phyloP scores from a whole-genome alignment of 2,329 filamentous ascomycete genomes.

The Penicillium sclerotiorum region DNA sequence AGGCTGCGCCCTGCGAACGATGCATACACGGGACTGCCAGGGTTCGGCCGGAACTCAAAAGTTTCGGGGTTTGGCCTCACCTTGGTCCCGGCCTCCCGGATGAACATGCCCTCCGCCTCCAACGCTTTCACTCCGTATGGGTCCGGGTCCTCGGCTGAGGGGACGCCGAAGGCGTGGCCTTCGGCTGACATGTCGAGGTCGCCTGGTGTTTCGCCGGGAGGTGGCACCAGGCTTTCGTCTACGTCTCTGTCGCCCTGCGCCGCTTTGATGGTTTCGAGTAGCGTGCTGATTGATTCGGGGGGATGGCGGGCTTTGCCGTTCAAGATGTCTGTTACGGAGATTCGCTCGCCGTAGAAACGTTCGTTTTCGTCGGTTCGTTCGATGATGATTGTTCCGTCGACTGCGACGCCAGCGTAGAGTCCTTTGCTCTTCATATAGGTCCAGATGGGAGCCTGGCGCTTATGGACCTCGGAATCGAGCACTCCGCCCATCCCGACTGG shows the following conservation, averaged over 20 bases:
- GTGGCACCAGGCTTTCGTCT: constrained; percentile 67
- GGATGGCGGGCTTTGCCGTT: constrained; percentile 61
- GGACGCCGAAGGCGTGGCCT: constrained; percentile 69
- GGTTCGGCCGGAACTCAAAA: constrained; percentile 79
- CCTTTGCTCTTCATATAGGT: constrained; percentile 89
- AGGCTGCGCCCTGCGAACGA: constrained; percentile 67
- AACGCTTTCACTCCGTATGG: constrained; percentile 88
- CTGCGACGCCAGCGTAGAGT: constrained; percentile 81
- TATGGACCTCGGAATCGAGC: constrained; percentile 69
- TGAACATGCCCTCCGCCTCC: constrained; percentile 80
- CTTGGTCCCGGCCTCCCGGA: constrained; percentile 82
- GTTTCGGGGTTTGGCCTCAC: constrained; percentile 73
- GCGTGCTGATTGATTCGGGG: constrained; percentile 58
- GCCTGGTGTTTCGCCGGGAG: constrained; percentile 71
- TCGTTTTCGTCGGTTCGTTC: constrained; percentile 88
- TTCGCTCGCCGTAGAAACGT: constrained; percentile 73
- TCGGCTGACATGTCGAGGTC: constrained; percentile 64
- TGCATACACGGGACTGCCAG: constrained; percentile 68
- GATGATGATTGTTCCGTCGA: constrained; percentile 84
- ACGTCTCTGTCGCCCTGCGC: constrained; percentile 81
- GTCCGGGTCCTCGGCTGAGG: constrained; percentile 79
- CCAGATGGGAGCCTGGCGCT: constrained; percentile 71
- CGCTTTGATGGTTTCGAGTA: constrained; percentile 83
- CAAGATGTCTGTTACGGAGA: constrained; percentile 65
- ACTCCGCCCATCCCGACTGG: constrained; percentile 76